Percentiles rank a stretch among this genome's conserved stretches.
phyloP scores from a whole-genome alignment of 1,284 basidiomycete species.

The Neonothopanus nambi region DNA sequence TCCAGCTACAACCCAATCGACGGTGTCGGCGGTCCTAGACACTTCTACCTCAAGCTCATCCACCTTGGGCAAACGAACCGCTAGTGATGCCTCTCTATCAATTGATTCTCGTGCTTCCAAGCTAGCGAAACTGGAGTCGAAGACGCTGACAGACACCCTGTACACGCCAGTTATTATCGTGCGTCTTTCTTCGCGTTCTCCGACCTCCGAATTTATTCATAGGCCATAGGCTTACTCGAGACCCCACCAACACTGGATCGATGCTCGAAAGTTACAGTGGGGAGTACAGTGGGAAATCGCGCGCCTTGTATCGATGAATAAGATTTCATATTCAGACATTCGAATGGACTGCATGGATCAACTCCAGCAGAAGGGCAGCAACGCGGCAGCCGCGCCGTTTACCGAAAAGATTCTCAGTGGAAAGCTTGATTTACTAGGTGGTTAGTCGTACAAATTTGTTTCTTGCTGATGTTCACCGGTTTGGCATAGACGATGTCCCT shows the following conservation, averaged over 20 bases:
- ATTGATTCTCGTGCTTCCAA: not conserved
- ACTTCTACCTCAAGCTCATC: not conserved
- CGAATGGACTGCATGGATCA: conserved; percentile 24
- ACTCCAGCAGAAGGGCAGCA: conserved; percentile 26
- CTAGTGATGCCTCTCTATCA: not conserved
- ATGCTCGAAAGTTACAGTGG: conserved; percentile 30
- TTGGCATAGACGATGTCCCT: not conserved
- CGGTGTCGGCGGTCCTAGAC: too few species aligned
- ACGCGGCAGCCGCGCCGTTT: conserved; percentile 28
- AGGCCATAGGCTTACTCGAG: conserved; percentile 5
- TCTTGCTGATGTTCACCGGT: not conserved
- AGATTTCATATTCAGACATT: conserved; percentile 27
- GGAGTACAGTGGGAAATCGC: conserved; percentile 45
- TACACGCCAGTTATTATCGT: conserved; percentile 1
- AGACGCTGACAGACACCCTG: not conserved
- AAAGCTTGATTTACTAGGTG: conserved; percentile 2
- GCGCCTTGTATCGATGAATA: conserved; percentile 29
- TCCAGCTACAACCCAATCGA: too few species aligned
- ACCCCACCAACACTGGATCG: conserved; percentile 27
- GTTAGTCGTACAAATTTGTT: not conserved
- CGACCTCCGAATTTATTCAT: not conserved
- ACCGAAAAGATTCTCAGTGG: conserved; percentile 23
- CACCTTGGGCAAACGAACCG: conserved; percentile 5
- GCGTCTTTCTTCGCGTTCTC: not conserved
- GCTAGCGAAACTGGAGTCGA: not conserved